Evolutionary conservation across 495 filamentous ascomycete species (phyloP).

Genomic region (Astrothelium macrocarpum): DNA sequence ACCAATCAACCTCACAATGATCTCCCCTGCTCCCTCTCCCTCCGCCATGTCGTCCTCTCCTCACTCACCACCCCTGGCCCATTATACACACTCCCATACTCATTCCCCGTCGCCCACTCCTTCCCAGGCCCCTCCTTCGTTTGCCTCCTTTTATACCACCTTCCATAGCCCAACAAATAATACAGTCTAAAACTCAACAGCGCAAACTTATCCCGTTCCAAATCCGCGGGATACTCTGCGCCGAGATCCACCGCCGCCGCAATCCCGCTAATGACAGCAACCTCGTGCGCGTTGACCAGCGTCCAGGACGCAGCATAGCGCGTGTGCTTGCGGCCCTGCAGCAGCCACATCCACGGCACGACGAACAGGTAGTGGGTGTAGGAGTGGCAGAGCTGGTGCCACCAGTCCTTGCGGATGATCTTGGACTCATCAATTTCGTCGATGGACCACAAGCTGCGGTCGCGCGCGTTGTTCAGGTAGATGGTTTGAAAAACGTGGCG

Average conservation of each 20-base stretch:
- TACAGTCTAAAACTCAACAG: slow-evolving; percentile 32
- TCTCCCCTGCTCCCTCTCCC: slow-evolving; percentile 33
- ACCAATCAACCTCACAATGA: background rate
- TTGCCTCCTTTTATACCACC: slow-evolving; percentile 35
- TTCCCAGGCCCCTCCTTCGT: slow-evolving; percentile 30
- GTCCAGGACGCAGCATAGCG: slow-evolving; percentile 69
- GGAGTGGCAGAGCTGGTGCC: slow-evolving; percentile 76
- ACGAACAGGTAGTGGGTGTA: slow-evolving; percentile 75
- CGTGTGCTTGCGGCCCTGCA: slow-evolving; percentile 62
- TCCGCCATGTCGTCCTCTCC: slow-evolving; percentile 42
- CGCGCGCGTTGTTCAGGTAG: slow-evolving; percentile 59
- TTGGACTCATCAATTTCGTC: slow-evolving; percentile 58
- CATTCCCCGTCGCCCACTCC: slow-evolving; percentile 40
- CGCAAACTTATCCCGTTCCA: slow-evolving; percentile 42
- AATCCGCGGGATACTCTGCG: slow-evolving; percentile 54
- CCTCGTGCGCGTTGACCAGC: slow-evolving; percentile 77
- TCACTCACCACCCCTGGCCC: slow-evolving; percentile 39
- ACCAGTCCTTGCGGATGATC: slow-evolving; percentile 67
- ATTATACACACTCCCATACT: slow-evolving; percentile 44
- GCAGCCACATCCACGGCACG: slow-evolving; percentile 68
- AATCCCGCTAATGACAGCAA: slow-evolving; percentile 67
- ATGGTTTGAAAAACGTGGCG: slow-evolving; percentile 77
- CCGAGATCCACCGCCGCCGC: slow-evolving; percentile 71
- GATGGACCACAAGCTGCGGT: slow-evolving; percentile 58
- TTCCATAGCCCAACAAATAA: slow-evolving; percentile 32